Evolutionary conservation across 208 protist species (phyloP).

Genomic region (Spongospora subterranea): DNA sequence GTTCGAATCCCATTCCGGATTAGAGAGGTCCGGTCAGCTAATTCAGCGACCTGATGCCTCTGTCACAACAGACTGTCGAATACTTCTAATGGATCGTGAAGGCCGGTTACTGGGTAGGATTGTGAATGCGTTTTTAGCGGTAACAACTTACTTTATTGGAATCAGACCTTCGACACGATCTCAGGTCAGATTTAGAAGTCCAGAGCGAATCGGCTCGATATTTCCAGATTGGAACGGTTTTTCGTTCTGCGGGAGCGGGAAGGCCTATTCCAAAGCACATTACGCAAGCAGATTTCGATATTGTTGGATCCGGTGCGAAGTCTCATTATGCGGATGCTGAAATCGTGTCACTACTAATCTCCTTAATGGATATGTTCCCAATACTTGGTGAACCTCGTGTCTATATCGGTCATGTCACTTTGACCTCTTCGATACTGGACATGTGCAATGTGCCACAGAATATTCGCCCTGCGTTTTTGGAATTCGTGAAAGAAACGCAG

Average conservation of each 20-base stretch:
- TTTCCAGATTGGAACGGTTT: constrained; percentile 47
- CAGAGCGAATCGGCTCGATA: neutral
- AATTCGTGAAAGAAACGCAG: neutral
- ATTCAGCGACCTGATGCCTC: neutral
- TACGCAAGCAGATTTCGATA: constrained; percentile 52
- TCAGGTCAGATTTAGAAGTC: neutral
- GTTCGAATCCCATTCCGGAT: neutral
- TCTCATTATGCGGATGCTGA: constrained; percentile 22
- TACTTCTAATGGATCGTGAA: constrained; percentile 49
- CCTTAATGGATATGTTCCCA: constrained; percentile 23
- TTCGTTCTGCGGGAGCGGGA: neutral
- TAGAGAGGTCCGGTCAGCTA: neutral
- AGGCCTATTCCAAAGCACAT: neutral
- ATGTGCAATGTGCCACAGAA: neutral
- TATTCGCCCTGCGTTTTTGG: neutral
- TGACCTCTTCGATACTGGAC: neutral
- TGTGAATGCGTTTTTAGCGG: neutral
- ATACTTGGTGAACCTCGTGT: neutral
- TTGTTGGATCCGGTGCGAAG: neutral
- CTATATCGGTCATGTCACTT: neutral
- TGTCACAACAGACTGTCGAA: neutral
- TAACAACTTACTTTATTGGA: neutral
- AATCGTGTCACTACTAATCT: neutral
- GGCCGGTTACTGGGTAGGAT: neutral
- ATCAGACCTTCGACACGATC: constrained; percentile 48